Evolutionary conservation across 2,329 filamentous ascomycete species (phyloP), one percentile per base, ranked within the genome.

Genomic region (Mycosphaerella arachidis): DNA sequence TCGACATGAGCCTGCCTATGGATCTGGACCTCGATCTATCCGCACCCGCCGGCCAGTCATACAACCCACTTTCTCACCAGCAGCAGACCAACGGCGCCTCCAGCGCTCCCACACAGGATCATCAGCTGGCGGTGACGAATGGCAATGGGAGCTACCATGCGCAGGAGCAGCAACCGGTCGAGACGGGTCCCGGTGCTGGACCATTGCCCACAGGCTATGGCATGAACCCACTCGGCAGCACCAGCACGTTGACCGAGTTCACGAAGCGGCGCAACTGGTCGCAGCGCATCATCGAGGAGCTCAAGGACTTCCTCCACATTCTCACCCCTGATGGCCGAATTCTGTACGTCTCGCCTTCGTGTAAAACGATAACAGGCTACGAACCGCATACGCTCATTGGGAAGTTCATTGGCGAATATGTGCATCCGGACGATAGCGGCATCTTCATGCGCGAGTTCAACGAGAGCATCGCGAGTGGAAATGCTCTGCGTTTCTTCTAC

Each of bases 391-490:
- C 92, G 66, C 79, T 97, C 35, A 78, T 88, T 59, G 89, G 91
- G 62, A 84, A 82, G 65, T 89, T 92, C 69, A 84, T 97, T 56
- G 86, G 86, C 54, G 90, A 96, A 53, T 86, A 90, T 66, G 87
- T 97, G 60, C 93, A 97, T 73, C 84, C 87, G 5, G 92, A 96
- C 73, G 92, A 97, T 75, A 86, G 86, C 65, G 85, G 85, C 57
- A 86, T 93, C 63, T 95, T 96, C 71, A 85, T 91, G 57, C 84
- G 90, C 56, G 92, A 97, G 73, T 87, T 97, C 79, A 92, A 94
- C 73, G 91, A 96, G 73, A 90, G 88, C 16, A 93, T 96, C 64
- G 87, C 90, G 1, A 89, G 86, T 7, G 90, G 89, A n/a, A 88
- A 89, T 66, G 80, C 86, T 4, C 76, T 97, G 63, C 88, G 90